Conservation (phyloP, 2,329 filamentous ascomycete genomes). For the Helotiales sp. region DNA sequence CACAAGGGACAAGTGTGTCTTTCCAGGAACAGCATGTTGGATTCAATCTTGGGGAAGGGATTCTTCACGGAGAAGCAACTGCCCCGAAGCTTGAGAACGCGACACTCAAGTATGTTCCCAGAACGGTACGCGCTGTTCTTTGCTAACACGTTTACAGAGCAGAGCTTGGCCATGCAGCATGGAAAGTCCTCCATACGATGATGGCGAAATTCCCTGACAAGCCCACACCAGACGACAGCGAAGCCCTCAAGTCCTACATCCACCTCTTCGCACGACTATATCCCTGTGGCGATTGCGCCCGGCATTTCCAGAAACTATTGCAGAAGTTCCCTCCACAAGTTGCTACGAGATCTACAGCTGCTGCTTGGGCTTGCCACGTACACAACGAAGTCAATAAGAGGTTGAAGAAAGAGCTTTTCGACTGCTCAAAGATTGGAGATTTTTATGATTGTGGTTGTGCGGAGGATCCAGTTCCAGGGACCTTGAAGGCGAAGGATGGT, state of each 20-base stretch:
- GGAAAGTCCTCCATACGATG: constrained; percentile 72
- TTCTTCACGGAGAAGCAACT: constrained; percentile 69
- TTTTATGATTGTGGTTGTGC: constrained; percentile 73
- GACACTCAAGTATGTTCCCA: constrained; percentile 65
- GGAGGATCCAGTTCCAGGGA: constrained; percentile 55
- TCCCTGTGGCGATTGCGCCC: constrained; percentile 68
- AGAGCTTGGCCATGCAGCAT: constrained; percentile 67
- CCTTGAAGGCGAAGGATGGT: constrained; percentile 31
- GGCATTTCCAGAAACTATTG: constrained; percentile 64
- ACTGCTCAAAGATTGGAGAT: constrained; percentile 67
- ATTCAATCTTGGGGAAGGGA: constrained; percentile 42
- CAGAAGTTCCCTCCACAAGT: constrained; percentile 65
- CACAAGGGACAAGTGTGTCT: constrained; percentile 19
- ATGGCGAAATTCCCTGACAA: constrained; percentile 68
- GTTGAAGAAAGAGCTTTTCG: constrained; percentile 60
- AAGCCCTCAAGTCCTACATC: constrained; percentile 64
- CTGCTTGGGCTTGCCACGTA: constrained; percentile 67
- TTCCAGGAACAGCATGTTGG: constrained; percentile 17
- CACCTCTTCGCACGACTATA: constrained; percentile 68
- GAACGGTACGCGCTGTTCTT: not conserved
- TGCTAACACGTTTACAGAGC: constrained; percentile 33
- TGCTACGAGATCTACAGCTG: constrained; percentile 61
- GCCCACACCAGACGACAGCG: constrained; percentile 60
- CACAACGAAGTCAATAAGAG: constrained; percentile 69
- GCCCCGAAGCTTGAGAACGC: constrained; percentile 82